Conservation (phyloP, 139 green algal genomes). For the Asterochloris sp. region DNA sequence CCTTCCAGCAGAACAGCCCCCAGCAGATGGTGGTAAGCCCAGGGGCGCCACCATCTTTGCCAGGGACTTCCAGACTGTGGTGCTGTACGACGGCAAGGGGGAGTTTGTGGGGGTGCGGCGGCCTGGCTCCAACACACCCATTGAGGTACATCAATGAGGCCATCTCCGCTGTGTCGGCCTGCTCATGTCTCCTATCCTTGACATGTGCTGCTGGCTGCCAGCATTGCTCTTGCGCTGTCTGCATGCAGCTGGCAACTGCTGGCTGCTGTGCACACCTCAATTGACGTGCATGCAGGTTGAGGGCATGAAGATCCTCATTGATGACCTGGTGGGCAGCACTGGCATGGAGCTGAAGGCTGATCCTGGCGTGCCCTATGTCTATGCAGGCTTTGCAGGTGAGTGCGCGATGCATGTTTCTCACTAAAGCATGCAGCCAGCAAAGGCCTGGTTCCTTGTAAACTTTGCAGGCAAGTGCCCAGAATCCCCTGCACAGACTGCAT, state of each 20-base stretch:
- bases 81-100: conserved; percentile 86
- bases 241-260: neutral
- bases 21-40: neutral
- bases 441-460: neutral
- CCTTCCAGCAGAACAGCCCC: conserved; percentile 52
- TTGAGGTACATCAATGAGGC: conserved; percentile 37
- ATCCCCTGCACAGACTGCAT: neutral
- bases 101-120: conserved; percentile 92
- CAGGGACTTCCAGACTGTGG: conserved; percentile 83
- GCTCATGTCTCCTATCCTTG: neutral
- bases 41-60: conserved; percentile 72
- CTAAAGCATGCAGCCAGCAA: neutral
- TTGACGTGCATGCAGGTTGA: conserved; percentile 48
- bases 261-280: neutral
- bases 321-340: conserved; percentile 67
- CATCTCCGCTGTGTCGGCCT: neutral
- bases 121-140: conserved; percentile 76
- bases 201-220: neutral
- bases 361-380: conserved; percentile 93
- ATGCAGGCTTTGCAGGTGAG: conserved; percentile 80
- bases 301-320: conserved; percentile 78
- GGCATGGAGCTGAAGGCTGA: conserved; percentile 93
- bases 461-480: neutral
- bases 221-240: neutral
- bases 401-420: neutral